A percentile compares a stretch with the other conserved stretches of the same genome.
Conservation (phyloP, 2,329 filamentous ascomycete species). For the Leptographium flavum region DNA sequence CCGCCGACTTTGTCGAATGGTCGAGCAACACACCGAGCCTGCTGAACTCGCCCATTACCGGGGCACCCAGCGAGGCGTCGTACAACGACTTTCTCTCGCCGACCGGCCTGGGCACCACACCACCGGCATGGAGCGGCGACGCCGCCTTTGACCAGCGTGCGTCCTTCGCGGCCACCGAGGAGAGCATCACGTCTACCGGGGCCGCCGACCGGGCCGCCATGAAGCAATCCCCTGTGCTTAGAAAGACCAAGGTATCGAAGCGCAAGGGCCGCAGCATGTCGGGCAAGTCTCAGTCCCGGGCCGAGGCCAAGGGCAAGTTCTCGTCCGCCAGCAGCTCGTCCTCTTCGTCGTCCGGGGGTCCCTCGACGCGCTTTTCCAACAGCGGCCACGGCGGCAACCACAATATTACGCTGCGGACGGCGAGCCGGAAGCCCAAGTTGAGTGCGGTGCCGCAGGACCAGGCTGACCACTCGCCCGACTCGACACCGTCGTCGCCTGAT, state of each 20-base stretch:
- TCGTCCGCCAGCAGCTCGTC: conserved; percentile 5
- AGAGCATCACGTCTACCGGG: neutral
- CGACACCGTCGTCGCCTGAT: conserved; percentile 5
- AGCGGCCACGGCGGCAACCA: conserved; percentile 10
- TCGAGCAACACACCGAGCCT: neutral
- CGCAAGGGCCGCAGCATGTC: neutral
- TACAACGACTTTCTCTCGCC: conserved; percentile 1
- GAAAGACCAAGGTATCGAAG: conserved; percentile 1
- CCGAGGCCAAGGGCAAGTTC: conserved; percentile 1
- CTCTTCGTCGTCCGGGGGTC: neutral
- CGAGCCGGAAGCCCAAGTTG: conserved; percentile 9
- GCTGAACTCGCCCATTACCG: conserved; percentile 1
- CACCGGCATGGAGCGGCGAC: neutral
- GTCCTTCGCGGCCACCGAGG: neutral
- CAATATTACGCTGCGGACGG: conserved; percentile 10
- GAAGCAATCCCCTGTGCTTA: neutral
- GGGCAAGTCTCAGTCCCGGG: neutral
- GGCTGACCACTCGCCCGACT: neutral
- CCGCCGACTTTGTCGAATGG: conserved; percentile 4
- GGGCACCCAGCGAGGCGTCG: neutral
- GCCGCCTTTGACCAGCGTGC: neutral
- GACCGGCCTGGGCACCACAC: neutral
- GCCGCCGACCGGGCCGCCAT: neutral
- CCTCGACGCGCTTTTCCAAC: neutral
- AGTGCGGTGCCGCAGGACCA: neutral